These are phyloP conservation scores for Lipomyces lipofer DNA, from an alignment of 805 yeast species.

Conservation along the genomic window DNA sequence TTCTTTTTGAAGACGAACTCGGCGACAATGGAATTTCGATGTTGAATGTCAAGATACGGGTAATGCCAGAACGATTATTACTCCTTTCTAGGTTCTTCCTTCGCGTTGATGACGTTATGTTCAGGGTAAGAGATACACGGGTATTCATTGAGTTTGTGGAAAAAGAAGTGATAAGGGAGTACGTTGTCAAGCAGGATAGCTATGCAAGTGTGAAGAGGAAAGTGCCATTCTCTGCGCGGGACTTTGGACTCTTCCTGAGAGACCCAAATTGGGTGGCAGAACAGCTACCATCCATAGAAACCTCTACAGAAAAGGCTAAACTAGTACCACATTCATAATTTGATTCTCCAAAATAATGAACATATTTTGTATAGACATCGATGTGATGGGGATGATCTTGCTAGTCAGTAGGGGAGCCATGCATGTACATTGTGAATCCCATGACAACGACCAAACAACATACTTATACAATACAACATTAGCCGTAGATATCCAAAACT, in stretches of 20 bases:
- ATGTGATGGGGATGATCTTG: background rate
- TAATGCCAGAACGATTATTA: conserved; percentile 79
- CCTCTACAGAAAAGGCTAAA: conserved; percentile 38
- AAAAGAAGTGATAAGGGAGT: conserved; percentile 68
- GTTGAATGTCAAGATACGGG: conserved; percentile 75
- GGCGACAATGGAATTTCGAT: conserved; percentile 94
- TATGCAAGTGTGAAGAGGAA: conserved; percentile 50
- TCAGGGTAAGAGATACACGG: conserved; percentile 82
- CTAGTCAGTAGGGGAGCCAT: background rate
- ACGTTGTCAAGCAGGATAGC: conserved; percentile 63
- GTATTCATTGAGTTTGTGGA: conserved; percentile 74
- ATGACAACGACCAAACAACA: background rate
- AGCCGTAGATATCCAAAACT: background rate
- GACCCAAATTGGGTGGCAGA: conserved; percentile 85
- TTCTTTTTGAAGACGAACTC: conserved; percentile 88
- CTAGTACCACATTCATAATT: background rate
- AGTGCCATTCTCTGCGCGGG: conserved; percentile 56
- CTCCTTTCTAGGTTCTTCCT: conserved; percentile 75
- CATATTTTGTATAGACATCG: background rate
- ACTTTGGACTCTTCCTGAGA: conserved; percentile 66
- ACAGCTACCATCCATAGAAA: conserved; percentile 51
- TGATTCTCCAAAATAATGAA: background rate
- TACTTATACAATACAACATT: background rate
- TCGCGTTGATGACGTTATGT: conserved; percentile 85
- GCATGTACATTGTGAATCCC: background rate